Conservation (phyloP, 179 eudicot genomes). For the Beta macrorhiza region DNA sequence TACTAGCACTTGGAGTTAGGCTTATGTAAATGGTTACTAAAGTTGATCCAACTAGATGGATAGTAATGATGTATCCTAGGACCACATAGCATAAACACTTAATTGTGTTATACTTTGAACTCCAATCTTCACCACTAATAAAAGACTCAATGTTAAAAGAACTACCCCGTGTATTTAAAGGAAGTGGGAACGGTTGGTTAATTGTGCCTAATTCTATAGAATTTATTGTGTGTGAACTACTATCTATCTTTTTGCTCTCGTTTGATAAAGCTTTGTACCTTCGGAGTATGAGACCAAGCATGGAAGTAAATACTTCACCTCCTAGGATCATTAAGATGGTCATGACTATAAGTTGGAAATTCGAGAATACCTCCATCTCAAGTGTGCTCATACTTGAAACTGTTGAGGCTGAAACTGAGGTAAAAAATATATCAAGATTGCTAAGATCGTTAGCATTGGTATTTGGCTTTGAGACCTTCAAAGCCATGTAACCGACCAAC, state of each 20-base stretch:
- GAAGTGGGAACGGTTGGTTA: background rate
- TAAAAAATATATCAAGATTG: conserved; percentile 55
- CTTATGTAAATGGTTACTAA: conserved; percentile 37
- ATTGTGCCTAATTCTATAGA: conserved; percentile 16
- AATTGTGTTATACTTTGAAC: conserved; percentile 35
- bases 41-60: conserved; percentile 38
- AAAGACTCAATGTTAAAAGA: background rate
- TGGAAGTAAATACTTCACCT: conserved; percentile 58
- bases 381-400: conserved; percentile 71
- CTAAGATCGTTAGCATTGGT: conserved; percentile 23
- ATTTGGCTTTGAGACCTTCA: conserved; percentile 41
- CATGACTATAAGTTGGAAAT: conserved; percentile 53
- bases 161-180: background rate
- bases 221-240: background rate
- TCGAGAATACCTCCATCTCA: conserved; percentile 80
- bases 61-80: conserved; percentile 36
- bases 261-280: conserved; percentile 12
- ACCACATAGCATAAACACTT: conserved; percentile 42
- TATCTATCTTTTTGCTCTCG: background rate
- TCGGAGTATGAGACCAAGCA: conserved; percentile 40
- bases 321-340: conserved; percentile 58
- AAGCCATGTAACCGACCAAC: conserved; percentile 42
- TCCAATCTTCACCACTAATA: background rate
- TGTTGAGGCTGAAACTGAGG: conserved; percentile 61
- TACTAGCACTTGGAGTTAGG: conserved; percentile 32